Base-by-base conservation (phyloP, 2,329 filamentous ascomycete genomes). In the Hymenoscyphus salicellus region DNA sequence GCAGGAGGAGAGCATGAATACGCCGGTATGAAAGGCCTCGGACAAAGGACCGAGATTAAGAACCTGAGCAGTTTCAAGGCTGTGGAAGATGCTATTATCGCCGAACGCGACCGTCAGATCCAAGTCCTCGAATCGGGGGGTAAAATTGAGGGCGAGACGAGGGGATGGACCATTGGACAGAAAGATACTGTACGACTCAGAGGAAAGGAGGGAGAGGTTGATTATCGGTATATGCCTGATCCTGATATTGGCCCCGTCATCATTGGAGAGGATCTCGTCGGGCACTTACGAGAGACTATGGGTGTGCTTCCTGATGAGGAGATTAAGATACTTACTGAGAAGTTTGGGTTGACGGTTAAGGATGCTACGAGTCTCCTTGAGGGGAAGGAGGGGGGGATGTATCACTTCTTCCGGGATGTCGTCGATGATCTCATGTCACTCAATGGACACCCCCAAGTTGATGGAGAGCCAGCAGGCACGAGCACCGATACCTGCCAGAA, bases 151-250 rank as follows among this genome's bases (percentile, higher is more conserved):
- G 92, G 93, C 55, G 95, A 99, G 79, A 99, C 95, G 7, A 85
- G 95, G 64, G 94, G 95, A 5, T 99, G 93, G 93, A 90, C 92
- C 0, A 84, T 97, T 28, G 93, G 93, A 2, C 89, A 87, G 68
- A 92, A 86, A 3, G 89, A 93, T 75, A 98, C 95, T 3, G 87
- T 86, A 65, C 85, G 89, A 49, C 80, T 99, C 55, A 86, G 95
- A 72, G 92, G 92, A 30, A 99, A 99, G 77, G 95, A 98, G 77
- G 95, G 95, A 58, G 94, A 97, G 74, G 93, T 98, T 5, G 95
- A 99, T 77, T 99, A 99, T 77, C 85, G 95, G 52, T 99, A 99
- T 75, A 98, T 99, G 94, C 94, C 95, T 0, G 95, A 99, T 75
- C 92, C 95, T 5, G 95, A 99, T 75, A 82, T 99, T 16, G 84